Evolutionary conservation across 768 basidiomycete genomes (phyloP).

Genomic region (Agrocybe praecox): DNA sequence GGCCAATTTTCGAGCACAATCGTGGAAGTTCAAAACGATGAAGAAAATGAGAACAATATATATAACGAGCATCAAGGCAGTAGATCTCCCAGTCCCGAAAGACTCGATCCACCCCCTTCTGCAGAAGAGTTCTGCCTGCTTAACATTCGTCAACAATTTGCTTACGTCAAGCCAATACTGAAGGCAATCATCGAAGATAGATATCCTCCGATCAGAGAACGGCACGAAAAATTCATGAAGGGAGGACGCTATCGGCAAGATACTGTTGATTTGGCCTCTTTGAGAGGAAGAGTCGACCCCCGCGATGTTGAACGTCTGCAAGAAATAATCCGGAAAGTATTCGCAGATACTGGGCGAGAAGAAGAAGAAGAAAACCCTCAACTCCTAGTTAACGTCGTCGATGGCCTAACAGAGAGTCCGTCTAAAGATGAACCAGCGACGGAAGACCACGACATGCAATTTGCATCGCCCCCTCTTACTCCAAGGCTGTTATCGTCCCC

Average conservation of each 20-base stretch:
- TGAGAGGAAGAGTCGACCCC: conserved; percentile 45
- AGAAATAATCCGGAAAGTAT: conserved; percentile 35
- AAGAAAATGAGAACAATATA: conserved; percentile 30
- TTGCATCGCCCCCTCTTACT: conserved; percentile 22
- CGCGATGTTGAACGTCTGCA: conserved; percentile 37
- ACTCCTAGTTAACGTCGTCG: not conserved
- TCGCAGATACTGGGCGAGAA: conserved; percentile 45
- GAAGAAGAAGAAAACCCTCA: conserved; percentile 15
- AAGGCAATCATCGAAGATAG: conserved; percentile 55
- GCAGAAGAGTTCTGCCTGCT: conserved; percentile 48
- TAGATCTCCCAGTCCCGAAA: conserved; percentile 42
- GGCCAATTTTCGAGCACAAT: conserved; percentile 56
- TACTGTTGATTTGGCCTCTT: conserved; percentile 35
- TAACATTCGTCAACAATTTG: conserved; percentile 58
- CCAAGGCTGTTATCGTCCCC: conserved; percentile 19
- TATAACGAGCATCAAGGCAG: conserved; percentile 1
- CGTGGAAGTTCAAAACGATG: conserved; percentile 42
- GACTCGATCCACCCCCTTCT: conserved; percentile 43
- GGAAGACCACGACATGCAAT: conserved; percentile 1
- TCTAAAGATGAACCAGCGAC: not conserved
- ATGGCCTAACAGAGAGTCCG: not conserved
- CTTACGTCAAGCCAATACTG: conserved; percentile 66
- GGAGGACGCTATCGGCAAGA: conserved; percentile 52
- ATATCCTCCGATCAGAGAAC: conserved; percentile 53
- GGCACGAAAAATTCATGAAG: conserved; percentile 58